Percentiles rank a stretch among this genome's conserved stretches.
Evolutionary conservation across 2,329 filamentous ascomycete genomes (phyloP).

Genomic region (Stemphylium vesicarium): DNA sequence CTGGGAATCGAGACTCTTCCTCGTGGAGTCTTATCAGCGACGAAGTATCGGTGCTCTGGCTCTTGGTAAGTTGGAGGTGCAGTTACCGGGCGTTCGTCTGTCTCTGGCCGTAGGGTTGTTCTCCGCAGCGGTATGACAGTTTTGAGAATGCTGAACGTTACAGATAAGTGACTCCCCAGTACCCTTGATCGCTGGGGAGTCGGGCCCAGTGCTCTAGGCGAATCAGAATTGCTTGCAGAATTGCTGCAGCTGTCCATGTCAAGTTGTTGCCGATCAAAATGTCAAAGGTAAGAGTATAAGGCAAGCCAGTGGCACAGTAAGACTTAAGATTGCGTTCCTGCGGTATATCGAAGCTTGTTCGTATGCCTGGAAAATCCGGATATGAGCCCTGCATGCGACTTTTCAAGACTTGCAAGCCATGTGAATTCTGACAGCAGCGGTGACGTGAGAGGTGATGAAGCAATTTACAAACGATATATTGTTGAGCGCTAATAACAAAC

Average conservation of each 20-base stretch:
- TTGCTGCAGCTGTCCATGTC: slow-evolving; percentile 4
- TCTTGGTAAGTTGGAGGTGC: not conserved
- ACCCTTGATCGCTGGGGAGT: slow-evolving; percentile 15
- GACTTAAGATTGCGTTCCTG: not conserved
- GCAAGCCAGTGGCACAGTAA: not conserved
- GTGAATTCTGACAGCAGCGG: slow-evolving; percentile 7
- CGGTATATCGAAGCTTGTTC: not conserved
- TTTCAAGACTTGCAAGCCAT: not conserved
- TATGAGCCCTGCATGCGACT: not conserved
- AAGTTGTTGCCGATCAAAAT: not conserved
- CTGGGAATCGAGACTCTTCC: not conserved
- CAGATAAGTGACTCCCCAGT: slow-evolving; percentile 26
- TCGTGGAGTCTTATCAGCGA: not conserved
- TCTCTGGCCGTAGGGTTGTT: not conserved
- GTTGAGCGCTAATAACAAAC: slow-evolving; percentile 7
- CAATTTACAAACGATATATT: slow-evolving; percentile 13
- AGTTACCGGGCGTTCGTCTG: not conserved
- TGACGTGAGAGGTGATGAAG: slow-evolving; percentile 16
- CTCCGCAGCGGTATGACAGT: slow-evolving; percentile 10
- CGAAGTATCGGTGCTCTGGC: not conserved
- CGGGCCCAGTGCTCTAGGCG: not conserved
- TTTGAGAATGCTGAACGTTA: slow-evolving; percentile 14
- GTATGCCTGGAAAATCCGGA: not conserved
- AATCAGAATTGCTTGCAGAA: not conserved
- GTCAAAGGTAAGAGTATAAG: not conserved